Conservation (phyloP, 768 basidiomycete species). For the Xanthoconium stramineum region DNA sequence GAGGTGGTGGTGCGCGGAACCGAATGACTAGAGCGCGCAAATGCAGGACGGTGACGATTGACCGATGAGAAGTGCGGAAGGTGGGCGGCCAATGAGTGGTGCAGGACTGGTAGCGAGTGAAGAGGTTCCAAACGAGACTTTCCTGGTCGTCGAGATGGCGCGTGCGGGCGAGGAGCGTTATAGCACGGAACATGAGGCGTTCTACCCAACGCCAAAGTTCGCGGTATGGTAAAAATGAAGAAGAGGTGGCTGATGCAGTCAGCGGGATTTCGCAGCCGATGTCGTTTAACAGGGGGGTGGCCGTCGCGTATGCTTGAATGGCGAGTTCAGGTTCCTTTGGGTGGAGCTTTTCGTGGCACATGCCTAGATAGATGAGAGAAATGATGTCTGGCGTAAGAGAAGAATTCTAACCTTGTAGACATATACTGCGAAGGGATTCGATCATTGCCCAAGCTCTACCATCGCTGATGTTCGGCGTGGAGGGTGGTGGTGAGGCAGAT, state of each 20-base stretch:
- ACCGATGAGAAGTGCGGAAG: constrained; percentile 76
- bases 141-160: constrained; percentile 34
- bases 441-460: constrained; percentile 70
- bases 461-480: constrained; percentile 57
- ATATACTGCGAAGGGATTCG: constrained; percentile 73
- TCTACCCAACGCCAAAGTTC: constrained; percentile 90
- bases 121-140: constrained; percentile 57
- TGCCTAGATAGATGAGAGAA: constrained; percentile 45
- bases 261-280: constrained; percentile 47
- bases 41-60: constrained; percentile 65
- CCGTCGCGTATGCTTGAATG: constrained; percentile 53
- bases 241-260: constrained; percentile 25
- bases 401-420: constrained; percentile 62
- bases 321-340: constrained; percentile 48
- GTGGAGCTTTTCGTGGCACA: constrained; percentile 65
- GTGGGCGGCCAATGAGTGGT: constrained; percentile 72
- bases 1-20: constrained; percentile 29
- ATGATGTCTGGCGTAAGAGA: not conserved
- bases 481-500: constrained; percentile 39
- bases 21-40: constrained; percentile 67
- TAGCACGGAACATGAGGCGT: constrained; percentile 75
- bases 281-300: constrained; percentile 51
- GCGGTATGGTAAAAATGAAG: constrained; percentile 63
- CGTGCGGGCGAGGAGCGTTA: constrained; percentile 57
- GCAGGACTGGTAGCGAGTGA: constrained; percentile 58